phyloP scores from a whole-genome alignment of 1,284 basidiomycete genomes.

The Microbotryum silenes-acaulis region DNA sequence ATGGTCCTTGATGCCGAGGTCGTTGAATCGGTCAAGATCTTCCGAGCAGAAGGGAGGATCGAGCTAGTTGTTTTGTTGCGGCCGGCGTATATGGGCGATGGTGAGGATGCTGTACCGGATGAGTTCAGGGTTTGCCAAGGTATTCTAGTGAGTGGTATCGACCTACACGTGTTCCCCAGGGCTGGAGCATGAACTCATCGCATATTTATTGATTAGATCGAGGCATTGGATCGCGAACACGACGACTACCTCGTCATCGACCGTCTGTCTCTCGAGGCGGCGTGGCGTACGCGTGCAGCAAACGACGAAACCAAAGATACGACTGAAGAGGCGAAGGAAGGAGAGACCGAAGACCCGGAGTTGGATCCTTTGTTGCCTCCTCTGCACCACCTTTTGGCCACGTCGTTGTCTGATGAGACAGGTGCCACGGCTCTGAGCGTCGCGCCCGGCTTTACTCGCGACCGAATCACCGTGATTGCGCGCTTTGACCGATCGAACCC shows the following conservation, averaged over 20 bases:
- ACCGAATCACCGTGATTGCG: constrained; percentile 41
- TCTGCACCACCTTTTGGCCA: constrained; percentile 30
- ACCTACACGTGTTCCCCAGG: no score
- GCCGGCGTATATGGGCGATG: constrained; percentile 35
- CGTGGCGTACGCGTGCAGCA: constrained; percentile 18
- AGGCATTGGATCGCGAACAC: constrained; percentile 61
- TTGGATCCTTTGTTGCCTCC: constrained; percentile 34
- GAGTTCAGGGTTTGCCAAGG: constrained; percentile 53
- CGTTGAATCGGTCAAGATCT: constrained; percentile 70
- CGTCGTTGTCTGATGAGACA: not conserved
- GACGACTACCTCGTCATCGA: constrained; percentile 35
- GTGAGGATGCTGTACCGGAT: constrained; percentile 47
- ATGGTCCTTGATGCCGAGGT: constrained; percentile 82
- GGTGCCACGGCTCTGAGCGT: constrained; percentile 1
- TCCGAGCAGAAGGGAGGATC: constrained; percentile 71
- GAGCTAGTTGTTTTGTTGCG: constrained; percentile 64
- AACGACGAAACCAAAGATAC: not conserved
- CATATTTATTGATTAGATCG: constrained; percentile 49
- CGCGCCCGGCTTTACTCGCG: not conserved
- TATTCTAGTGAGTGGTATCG: constrained; percentile 53
- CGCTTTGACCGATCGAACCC: constrained; percentile 79
- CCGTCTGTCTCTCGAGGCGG: constrained; percentile 26
- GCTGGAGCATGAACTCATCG: no score
- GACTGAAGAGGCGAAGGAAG: not conserved
- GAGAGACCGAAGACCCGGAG: constrained; percentile 1